A percentile compares a stretch with the other conserved stretches of the same genome.
These are phyloP conservation scores for Chionographis japonica DNA, from an alignment of 106 monocot species.

Conservation along the genomic window DNA sequence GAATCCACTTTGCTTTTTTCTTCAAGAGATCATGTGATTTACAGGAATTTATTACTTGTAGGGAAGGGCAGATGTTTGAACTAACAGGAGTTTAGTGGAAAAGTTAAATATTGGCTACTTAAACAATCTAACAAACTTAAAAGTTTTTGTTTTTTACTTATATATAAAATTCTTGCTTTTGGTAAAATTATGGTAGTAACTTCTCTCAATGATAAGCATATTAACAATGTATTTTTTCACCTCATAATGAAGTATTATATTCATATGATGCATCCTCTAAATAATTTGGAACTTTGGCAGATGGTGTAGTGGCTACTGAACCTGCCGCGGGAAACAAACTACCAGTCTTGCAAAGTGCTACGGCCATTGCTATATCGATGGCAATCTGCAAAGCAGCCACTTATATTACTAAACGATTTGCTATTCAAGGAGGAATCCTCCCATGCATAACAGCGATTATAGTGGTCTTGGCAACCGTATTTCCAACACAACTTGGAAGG, in stretches of 20 bases:
- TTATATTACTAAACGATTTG: conserved; percentile 31
- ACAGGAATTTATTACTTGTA: too few relatives aligned
- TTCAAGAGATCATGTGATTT: too few relatives aligned
- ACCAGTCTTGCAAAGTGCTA: conserved; percentile 46
- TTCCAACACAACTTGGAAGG: conserved; percentile 47
- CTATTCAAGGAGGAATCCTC: conserved; percentile 68
- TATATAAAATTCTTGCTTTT: too few relatives aligned
- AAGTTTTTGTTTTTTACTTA: too few relatives aligned
- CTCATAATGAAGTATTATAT: background rate
- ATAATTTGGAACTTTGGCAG: conserved; percentile 17
- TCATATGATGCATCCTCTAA: background rate
- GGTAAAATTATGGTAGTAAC: too few relatives aligned
- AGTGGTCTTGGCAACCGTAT: conserved; percentile 69
- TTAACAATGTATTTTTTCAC: too few relatives aligned
- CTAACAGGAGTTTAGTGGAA: too few relatives aligned
- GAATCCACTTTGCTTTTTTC: too few relatives aligned
- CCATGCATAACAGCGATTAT: conserved; percentile 73
- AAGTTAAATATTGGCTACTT: too few relatives aligned
- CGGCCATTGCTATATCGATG: conserved; percentile 57
- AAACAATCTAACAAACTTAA: too few relatives aligned
- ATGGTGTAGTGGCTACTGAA: conserved; percentile 12
- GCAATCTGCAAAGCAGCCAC: conserved; percentile 63
- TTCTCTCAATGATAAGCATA: too few relatives aligned
- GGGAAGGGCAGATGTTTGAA: too few relatives aligned
- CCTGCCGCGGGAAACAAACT: conserved; percentile 21